A percentile compares a stretch with the other conserved stretches of the same genome.
Evolutionary conservation across 139 green algal genomes (phyloP).

Genomic region (Chlorella sp.): DNA sequence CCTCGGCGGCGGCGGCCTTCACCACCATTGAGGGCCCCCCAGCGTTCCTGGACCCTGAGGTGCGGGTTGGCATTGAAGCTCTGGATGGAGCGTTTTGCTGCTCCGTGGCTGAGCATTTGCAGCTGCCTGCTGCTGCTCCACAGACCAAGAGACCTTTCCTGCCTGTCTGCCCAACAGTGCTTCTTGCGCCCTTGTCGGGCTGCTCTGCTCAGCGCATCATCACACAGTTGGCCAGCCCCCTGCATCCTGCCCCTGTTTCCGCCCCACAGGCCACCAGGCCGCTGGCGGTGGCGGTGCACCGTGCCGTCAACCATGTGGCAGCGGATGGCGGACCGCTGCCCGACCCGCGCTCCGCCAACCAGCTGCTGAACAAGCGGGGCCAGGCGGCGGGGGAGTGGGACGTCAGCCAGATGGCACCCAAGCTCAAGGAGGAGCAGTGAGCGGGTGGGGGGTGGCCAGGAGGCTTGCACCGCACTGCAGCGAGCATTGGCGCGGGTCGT

Average conservation of each 20-base stretch:
- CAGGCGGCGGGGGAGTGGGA: constrained; percentile 36
- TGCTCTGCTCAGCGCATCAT: neutral
- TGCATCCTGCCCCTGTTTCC: neutral
- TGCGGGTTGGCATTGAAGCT: neutral
- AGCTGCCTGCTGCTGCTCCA: neutral
- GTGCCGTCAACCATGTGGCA: neutral
- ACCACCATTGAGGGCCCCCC: constrained; percentile 17
- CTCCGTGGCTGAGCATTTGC: neutral
- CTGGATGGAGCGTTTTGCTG: no score
- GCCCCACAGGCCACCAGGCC: constrained; percentile 31
- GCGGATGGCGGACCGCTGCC: neutral
- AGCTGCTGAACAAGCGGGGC: constrained; percentile 24
- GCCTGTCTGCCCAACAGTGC: no score
- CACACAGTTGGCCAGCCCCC: neutral
- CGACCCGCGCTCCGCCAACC: constrained; percentile 1
- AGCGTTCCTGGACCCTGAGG: constrained; percentile 46
- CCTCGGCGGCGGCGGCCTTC: constrained; percentile 31
- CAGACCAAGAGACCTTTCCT: no score
- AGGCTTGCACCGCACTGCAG: no score
- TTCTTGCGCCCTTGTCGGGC: no score
- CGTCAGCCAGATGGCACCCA: constrained; percentile 44
- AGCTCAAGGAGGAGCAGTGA: constrained; percentile 37
- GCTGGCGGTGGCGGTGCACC: constrained; percentile 29
- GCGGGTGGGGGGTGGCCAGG: neutral
- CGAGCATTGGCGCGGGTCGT: no score